These are phyloP conservation scores for Cercophora scortea DNA, from an alignment of 495 filamentous ascomycete species.

Conservation along the genomic window DNA sequence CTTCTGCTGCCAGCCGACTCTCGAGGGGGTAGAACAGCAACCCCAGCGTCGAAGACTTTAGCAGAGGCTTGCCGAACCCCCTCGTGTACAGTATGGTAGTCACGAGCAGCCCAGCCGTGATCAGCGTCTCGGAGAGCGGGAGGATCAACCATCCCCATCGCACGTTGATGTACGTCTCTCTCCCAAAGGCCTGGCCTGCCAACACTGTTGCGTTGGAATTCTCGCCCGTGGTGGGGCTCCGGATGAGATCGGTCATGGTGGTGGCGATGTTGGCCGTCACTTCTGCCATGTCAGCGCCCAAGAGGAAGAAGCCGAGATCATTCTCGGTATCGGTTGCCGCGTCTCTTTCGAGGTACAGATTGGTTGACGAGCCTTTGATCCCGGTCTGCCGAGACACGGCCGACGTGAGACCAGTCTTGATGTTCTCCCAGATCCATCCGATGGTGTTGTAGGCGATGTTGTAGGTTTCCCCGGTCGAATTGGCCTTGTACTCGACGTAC, in stretches of 20 bases:
- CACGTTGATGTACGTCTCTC: constrained; percentile 7
- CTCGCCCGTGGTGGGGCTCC: not conserved
- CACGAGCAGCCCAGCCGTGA: not conserved
- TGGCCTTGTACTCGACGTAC: no score
- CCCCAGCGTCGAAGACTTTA: constrained; percentile 1
- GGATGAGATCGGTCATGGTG: not conserved
- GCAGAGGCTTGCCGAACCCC: constrained; percentile 3
- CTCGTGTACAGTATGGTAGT: not conserved
- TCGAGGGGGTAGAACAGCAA: not conserved
- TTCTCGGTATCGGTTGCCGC: not conserved
- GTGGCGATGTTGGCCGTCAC: constrained; percentile 1
- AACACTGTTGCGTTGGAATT: constrained; percentile 1
- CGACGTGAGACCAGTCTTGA: no score
- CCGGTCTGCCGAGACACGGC: no score
- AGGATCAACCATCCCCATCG: constrained; percentile 10
- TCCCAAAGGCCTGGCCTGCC: constrained; percentile 2
- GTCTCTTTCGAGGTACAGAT: no score
- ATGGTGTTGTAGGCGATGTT: no score
- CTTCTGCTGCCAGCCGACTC: no score
- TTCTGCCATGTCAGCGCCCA: not conserved
- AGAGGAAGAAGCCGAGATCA: not conserved
- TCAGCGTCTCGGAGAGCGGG: constrained; percentile 1
- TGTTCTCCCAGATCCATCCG: no score
- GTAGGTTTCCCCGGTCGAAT: no score
- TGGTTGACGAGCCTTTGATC: no score